Conservation (phyloP, 208 protist genomes). For the Angomonas ambiguus region DNA sequence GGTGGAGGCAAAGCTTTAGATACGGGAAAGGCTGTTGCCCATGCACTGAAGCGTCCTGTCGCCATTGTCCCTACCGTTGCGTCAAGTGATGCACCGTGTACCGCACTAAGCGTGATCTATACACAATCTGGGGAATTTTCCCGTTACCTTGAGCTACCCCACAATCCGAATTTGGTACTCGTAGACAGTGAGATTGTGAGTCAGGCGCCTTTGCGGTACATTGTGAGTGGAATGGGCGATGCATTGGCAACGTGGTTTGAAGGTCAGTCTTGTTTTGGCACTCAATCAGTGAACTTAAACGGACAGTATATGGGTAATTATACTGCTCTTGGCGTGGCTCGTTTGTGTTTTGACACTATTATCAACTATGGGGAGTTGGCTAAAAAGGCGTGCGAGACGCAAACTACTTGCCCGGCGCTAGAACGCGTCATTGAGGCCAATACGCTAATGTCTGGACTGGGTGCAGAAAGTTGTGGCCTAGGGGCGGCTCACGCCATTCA, state of each 20-base stretch:
- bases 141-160: slow-evolving; percentile 22
- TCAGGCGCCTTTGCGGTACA: slow-evolving; percentile 27
- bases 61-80: slow-evolving; percentile 24
- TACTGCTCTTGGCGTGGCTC: slow-evolving; percentile 24
- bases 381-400: slow-evolving; percentile 22
- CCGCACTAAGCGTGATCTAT: slow-evolving; percentile 24
- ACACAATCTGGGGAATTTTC: slow-evolving; percentile 18
- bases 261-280: slow-evolving; percentile 17
- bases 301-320: slow-evolving; percentile 22
- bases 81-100: slow-evolving; percentile 30
- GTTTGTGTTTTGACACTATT: slow-evolving; percentile 27
- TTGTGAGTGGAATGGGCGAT: slow-evolving; percentile 31
- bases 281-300: slow-evolving; percentile 20
- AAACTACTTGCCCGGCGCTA: slow-evolving; percentile 22
- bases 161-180: slow-evolving; percentile 28
- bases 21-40: slow-evolving; percentile 24
- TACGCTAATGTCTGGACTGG: slow-evolving; percentile 27
- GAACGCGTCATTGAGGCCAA: slow-evolving; percentile 34
- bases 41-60: slow-evolving; percentile 20
- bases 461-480: slow-evolving; percentile 21
- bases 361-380: slow-evolving; percentile 25
- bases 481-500: slow-evolving; percentile 28
- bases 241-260: slow-evolving; percentile 30
- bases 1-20: slow-evolving; percentile 30
- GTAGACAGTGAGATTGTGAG: slow-evolving; percentile 26